A percentile compares a stretch with the other conserved stretches of the same genome.
phyloP scores from a whole-genome alignment of 495 filamentous ascomycete species.

The Aspergillus hancockii region DNA sequence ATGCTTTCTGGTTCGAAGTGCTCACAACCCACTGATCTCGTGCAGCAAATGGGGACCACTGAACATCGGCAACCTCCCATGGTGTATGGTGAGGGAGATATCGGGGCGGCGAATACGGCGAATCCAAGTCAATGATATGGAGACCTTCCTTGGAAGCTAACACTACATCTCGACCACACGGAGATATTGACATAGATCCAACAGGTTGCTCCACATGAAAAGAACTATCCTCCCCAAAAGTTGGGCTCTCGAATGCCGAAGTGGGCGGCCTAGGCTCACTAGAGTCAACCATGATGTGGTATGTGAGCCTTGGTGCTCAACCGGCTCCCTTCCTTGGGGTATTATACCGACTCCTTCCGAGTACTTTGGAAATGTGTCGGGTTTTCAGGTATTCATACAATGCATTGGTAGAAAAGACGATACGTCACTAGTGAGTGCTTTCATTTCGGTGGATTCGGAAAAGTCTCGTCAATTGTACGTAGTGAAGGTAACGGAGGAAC shows the following conservation, averaged over 20 bases:
- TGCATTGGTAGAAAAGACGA: slow-evolving; percentile 12
- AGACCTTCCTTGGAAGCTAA: slow-evolving; percentile 84
- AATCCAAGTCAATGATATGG: slow-evolving; percentile 92
- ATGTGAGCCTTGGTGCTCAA: slow-evolving; percentile 17
- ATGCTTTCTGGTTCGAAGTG: slow-evolving; percentile 90
- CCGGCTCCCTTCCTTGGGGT: slow-evolving; percentile 12
- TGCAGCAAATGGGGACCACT: slow-evolving; percentile 92
- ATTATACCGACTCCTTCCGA: slow-evolving; percentile 7
- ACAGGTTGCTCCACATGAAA: slow-evolving; percentile 81
- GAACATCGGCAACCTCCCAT: slow-evolving; percentile 98
- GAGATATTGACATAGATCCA: slow-evolving; percentile 82
- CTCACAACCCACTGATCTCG: slow-evolving; percentile 92
- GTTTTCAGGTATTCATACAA: slow-evolving; percentile 15
- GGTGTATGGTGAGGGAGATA: slow-evolving; percentile 82
- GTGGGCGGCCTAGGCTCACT: slow-evolving; percentile 43
- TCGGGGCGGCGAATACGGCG: slow-evolving; percentile 82
- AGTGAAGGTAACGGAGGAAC: slow-evolving; percentile 1
- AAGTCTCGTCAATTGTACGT: slow-evolving; percentile 12
- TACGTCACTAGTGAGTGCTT: neutral
- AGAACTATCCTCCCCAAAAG: slow-evolving; percentile 80
- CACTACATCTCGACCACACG: slow-evolving; percentile 88
- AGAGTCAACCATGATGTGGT: slow-evolving; percentile 41
- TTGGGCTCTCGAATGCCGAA: slow-evolving; percentile 82
- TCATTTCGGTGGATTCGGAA: slow-evolving; percentile 20
- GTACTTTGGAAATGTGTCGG: slow-evolving; percentile 8